Evolutionary conservation across 148 eudicot species (phyloP), one percentile per base, ranked within the genome.

Genomic region (Rhododendron ovatum): DNA sequence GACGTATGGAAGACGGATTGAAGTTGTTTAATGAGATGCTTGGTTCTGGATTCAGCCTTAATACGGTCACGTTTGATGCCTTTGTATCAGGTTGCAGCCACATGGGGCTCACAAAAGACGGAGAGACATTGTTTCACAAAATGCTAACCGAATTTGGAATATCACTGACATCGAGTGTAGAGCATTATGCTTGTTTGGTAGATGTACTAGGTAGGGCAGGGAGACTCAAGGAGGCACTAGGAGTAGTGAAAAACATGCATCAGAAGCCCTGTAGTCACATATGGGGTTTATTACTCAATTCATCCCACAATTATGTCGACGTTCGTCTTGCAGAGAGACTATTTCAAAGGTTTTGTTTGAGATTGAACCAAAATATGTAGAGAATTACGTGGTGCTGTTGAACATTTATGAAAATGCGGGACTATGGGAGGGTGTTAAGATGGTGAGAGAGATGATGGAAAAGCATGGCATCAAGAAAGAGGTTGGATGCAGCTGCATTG

Each of bases 111-210:
- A 77, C 73, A 77, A 37, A 61, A 14, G 91, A 87, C 28, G 91
- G 91, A 5, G 67, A 33, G 55, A 55, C 20, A 22, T 78, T 89
- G 50, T 89, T 91, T 83, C 84, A 87, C 51, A 84, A 84, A 79
- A 91, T 91, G 93, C 33, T 17, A 4, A 22, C 43, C 12, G 86
- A 88, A 22, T 90, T 89, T 85, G 87, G 88, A 2, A 76, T 88
- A 3, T 53, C 86, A 3, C 91, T 89, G 50, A 80, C 86, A 3
- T 90, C 89, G 43, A 80, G 33, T 63, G 37, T 89, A 82, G 92
- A 91, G 90, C 92, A 90, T 83, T 90, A 90, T 84, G 92, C 91
- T 80, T 90, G 92, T 85, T 85, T 91, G 78, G 92, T 89, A 14
- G 93, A 90, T 88, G 69, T 90, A 24, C 89, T 86, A 43, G 92